Evolutionary conservation across 305 asterid genomes (phyloP), one percentile per base, ranked within the genome.

Genomic region (Nicotiana rustica): DNA sequence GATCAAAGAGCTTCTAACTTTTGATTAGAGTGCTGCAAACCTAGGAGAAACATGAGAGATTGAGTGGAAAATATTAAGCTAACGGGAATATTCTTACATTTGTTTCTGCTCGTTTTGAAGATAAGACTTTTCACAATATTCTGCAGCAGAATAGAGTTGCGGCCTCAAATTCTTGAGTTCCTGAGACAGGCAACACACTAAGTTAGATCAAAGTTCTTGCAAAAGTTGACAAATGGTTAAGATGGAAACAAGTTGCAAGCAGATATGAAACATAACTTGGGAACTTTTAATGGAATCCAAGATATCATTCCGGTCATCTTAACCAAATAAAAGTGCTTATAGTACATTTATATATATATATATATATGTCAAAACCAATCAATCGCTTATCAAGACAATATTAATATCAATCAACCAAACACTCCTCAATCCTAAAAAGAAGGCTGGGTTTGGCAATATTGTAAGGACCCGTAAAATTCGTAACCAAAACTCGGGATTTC

Each of bases 111-210:
- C 98, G 47, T 96, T 92, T 76, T 89, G 91, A 62, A 89, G 94
- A 86, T 94, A 92, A 3, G 99, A 95, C 88, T 91, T 95, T 66
- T 95, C 98, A 67, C 98, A 94, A 80, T 94, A 92, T 82, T 95
- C 98, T 19, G 98, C 99, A 64, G 99, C 99, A 76, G 99, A 94
- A 86, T 95, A 91, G 75, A 95, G 95, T 82, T 95, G 98, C 38
- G 98, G 98, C 84, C 95, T 89, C 85, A 94, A 91, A 86, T 92
- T 92, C 89, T 95, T 95, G 71, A 95, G 96, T 88, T 95, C 99
- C 99, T 95, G 86, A 79, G 77, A 65, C 70, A 85, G 79, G 84
- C 68, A 83, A 55, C 80, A 15, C 31, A 19, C 17, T 52, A 61
- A 55, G 14, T 75, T 75, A 75, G 29, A 75, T 17, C 65, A 52